phyloP scores from a whole-genome alignment of 257 asterid genomes.

The Marsdenia floribunda region DNA sequence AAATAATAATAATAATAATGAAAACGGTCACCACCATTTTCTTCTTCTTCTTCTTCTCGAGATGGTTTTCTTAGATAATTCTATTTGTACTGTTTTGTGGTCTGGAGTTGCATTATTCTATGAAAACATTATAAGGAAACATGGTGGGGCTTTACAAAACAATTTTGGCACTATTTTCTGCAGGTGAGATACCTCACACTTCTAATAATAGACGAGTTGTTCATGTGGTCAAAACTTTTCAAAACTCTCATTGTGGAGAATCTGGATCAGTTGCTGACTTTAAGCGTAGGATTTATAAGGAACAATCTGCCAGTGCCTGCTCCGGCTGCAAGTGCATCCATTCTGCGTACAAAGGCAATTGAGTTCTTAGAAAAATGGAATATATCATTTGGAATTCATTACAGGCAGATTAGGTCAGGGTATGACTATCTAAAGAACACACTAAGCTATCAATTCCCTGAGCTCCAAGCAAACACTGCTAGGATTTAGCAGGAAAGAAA shows the following conservation, averaged over 20 bases:
- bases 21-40: too few relatives aligned
- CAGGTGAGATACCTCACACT: conserved; percentile 85
- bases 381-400: conserved; percentile 71
- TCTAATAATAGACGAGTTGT: conserved; percentile 80
- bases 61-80: not conserved
- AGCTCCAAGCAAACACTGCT: conserved; percentile 74
- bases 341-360: conserved; percentile 67
- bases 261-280: conserved; percentile 68
- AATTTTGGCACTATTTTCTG: conserved; percentile 5
- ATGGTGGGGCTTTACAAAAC: too few relatives aligned
- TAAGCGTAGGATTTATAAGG: conserved; percentile 74
- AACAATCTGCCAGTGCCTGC: conserved; percentile 73
- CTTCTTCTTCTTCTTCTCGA: too few relatives aligned
- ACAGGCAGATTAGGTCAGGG: conserved; percentile 78
- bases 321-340: conserved; percentile 70
- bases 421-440: conserved; percentile 86
- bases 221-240: conserved; percentile 90
- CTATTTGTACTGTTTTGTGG: not conserved
- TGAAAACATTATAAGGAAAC: too few relatives aligned
- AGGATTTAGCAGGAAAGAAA: conserved; percentile 68
- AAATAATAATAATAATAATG: too few relatives aligned
- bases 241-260: conserved; percentile 66
- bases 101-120: not conserved
- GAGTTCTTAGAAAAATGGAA: conserved; percentile 93
- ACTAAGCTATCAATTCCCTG: conserved; percentile 72